phyloP scores from a whole-genome alignment of 2,329 filamentous ascomycete genomes.

The Talaromyces sp. region DNA sequence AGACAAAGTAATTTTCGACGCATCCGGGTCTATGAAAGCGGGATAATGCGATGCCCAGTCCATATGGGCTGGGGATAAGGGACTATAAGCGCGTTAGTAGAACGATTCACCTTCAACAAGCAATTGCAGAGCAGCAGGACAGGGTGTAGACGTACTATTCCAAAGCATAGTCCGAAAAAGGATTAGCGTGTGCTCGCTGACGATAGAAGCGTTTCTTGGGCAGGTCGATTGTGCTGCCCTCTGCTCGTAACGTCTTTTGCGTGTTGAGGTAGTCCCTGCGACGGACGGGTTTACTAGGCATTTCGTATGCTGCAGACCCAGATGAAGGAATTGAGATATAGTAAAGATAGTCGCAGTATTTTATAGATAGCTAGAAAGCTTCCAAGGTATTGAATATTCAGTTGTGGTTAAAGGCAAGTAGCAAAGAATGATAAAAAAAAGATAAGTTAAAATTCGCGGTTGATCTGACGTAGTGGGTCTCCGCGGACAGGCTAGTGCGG shows the following conservation, averaged over 20 bases:
- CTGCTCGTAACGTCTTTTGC: conserved; percentile 33
- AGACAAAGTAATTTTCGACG: conserved; percentile 29
- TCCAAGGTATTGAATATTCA: background rate
- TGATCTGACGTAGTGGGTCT: conserved; percentile 14
- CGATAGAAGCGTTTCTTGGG: conserved; percentile 96
- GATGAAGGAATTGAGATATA: background rate
- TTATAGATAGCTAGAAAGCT: background rate
- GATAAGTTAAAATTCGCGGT: conserved; percentile 1
- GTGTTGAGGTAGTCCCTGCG: conserved; percentile 63
- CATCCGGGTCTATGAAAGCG: conserved; percentile 55
- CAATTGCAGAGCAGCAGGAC: background rate
- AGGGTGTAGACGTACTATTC: conserved; percentile 65
- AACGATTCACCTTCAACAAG: background rate
- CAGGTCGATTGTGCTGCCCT: conserved; percentile 51
- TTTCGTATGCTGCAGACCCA: background rate
- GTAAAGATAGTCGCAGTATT: background rate
- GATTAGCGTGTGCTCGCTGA: conserved; percentile 94
- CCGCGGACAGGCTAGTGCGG: background rate
- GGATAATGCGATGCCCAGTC: conserved; percentile 87
- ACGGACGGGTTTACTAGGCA: conserved; percentile 43
- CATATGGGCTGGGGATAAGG: conserved; percentile 75
- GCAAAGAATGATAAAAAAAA: background rate
- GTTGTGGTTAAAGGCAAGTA: background rate
- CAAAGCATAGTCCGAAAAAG: conserved; percentile 90
- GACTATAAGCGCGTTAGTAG: conserved; percentile 53